phyloP scores from a whole-genome alignment of 2,329 filamentous ascomycete genomes.

The Stachybotrys elegans region DNA sequence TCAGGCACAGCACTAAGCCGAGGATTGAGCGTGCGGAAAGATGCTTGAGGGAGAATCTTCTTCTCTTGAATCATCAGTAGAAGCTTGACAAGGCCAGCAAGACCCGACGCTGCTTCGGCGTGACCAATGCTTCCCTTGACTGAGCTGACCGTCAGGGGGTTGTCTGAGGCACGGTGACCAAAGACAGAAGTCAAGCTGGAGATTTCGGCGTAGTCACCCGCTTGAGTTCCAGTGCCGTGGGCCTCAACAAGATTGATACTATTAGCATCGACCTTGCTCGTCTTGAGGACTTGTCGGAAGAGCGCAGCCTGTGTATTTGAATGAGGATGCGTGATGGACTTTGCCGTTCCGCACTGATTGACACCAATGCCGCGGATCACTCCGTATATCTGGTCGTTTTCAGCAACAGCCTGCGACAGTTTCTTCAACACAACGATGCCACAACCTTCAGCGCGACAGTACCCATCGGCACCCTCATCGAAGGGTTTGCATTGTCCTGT shows the following conservation, averaged over 20 bases:
- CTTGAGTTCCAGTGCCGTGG: slow-evolving; percentile 47
- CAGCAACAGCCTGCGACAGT: slow-evolving; percentile 36
- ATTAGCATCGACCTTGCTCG: slow-evolving; percentile 6
- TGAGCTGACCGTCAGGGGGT: slow-evolving; percentile 12
- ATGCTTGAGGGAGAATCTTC: slow-evolving; percentile 25
- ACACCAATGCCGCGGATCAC: slow-evolving; percentile 30
- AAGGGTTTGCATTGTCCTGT: slow-evolving; percentile 21
- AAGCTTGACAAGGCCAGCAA: slow-evolving; percentile 42
- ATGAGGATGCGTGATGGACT: slow-evolving; percentile 22
- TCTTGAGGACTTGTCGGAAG: slow-evolving; percentile 26
- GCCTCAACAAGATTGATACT: slow-evolving; percentile 29
- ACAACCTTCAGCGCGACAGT: slow-evolving; percentile 43
- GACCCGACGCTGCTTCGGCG: slow-evolving; percentile 28
- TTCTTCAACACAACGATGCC: slow-evolving; percentile 39
- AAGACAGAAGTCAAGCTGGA: slow-evolving; percentile 9
- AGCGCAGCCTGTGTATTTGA: slow-evolving; percentile 8
- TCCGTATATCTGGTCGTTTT: slow-evolving; percentile 38
- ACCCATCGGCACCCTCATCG: slow-evolving; percentile 36
- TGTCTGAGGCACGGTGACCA: slow-evolving; percentile 7
- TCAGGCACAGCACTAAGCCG: not conserved
- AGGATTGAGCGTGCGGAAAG: slow-evolving; percentile 21
- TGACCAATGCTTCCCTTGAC: slow-evolving; percentile 22
- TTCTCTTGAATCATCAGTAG: slow-evolving; percentile 33
- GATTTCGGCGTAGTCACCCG: slow-evolving; percentile 45
- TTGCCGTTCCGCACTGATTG: slow-evolving; percentile 36